Conservation (phyloP, 306 rosid genomes). For the Castanea mollissima region DNA sequence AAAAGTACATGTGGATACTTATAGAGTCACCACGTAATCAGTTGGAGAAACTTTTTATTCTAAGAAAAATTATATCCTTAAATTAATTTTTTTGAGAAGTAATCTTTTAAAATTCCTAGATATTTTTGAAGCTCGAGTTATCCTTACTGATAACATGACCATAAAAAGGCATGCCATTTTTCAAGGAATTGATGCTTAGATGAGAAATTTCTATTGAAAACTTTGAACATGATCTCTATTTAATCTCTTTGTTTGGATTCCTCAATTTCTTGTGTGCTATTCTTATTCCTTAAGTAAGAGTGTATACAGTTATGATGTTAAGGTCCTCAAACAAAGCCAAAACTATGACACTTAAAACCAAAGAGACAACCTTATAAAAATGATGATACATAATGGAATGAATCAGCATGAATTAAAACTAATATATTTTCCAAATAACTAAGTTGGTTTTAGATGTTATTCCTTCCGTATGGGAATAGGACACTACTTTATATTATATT, state of each 20-base stretch:
- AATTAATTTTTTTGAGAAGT: too few species aligned
- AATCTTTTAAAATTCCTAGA: too few species aligned
- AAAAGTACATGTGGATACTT: too few species aligned
- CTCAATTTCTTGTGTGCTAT: not conserved
- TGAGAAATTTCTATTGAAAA: not conserved
- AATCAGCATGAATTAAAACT: not conserved
- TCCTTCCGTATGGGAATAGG: not conserved
- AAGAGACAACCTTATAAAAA: not conserved
- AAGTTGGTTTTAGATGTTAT: not conserved
- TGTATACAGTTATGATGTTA: not conserved
- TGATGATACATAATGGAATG: not conserved
- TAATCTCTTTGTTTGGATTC: not conserved
- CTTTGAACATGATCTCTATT: not conserved
- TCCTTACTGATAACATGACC: not conserved
- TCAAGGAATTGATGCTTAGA: not conserved
- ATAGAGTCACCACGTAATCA: too few species aligned
- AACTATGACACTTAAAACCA: not conserved
- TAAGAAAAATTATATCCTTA: too few species aligned
- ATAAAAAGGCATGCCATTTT: not conserved
- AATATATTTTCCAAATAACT: not conserved
- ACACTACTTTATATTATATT: not conserved
- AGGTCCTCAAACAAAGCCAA: not conserved
- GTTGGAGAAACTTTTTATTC: too few species aligned
- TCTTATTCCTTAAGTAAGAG: not conserved
- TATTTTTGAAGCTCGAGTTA: not conserved